Evolutionary conservation across 306 rosid genomes (phyloP).

Genomic region (Fragaria vesca): DNA sequence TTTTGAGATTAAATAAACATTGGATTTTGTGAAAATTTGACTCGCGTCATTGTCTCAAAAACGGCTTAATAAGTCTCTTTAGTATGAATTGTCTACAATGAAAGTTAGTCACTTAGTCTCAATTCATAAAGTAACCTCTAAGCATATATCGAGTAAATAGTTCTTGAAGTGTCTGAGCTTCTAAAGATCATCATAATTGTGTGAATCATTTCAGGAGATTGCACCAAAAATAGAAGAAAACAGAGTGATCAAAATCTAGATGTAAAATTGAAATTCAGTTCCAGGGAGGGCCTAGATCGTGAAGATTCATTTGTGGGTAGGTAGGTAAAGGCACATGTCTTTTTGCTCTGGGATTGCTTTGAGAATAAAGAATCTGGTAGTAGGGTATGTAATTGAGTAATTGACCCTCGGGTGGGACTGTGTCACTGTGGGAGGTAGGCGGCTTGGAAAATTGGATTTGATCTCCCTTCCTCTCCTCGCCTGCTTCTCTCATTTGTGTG

Average conservation of each 20-base stretch:
- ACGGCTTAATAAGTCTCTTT: no score
- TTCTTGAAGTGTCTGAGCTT: no score
- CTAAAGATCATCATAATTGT: no score
- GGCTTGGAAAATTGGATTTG: neutral
- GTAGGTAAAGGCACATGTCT: neutral
- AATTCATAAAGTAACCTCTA: no score
- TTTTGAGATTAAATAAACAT: no score
- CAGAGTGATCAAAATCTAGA: neutral
- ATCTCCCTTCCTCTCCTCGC: neutral
- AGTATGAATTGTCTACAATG: no score
- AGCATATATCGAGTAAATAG: no score
- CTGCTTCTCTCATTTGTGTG: neutral
- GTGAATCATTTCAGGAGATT: no score
- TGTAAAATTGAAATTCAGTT: neutral
- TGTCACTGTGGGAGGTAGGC: no score
- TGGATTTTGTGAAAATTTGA: no score
- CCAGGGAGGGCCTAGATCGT: neutral
- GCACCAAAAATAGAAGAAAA: neutral
- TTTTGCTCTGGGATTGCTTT: neutral
- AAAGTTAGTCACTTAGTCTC: no score
- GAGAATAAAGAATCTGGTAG: neutral
- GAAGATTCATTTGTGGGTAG: neutral
- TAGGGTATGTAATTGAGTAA: neutral
- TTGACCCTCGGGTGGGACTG: neutral
- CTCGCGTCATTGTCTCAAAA: no score